A percentile compares a stretch with the other conserved stretches of the same genome.
Evolutionary conservation across 768 basidiomycete species (phyloP).

Genomic region (Cytidiella melzeri): DNA sequence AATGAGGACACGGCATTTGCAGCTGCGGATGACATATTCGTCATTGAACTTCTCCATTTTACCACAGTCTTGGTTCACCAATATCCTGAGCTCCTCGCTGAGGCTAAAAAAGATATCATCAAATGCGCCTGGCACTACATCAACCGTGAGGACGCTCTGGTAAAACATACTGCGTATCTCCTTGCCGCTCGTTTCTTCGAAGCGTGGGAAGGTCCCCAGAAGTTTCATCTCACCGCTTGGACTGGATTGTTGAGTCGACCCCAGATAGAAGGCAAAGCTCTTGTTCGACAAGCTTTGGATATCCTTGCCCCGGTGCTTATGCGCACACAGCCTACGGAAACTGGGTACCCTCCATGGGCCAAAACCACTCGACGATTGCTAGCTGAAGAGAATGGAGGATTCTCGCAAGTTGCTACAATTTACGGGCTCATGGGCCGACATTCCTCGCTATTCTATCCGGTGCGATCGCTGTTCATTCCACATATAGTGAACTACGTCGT

Average conservation of each 20-base stretch:
- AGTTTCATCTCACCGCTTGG: constrained; percentile 91
- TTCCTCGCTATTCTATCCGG: constrained; percentile 85
- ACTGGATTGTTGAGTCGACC: constrained; percentile 79
- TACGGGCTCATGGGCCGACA: constrained; percentile 93
- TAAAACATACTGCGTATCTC: constrained; percentile 89
- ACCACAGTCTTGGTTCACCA: constrained; percentile 85
- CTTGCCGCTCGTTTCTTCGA: constrained; percentile 90
- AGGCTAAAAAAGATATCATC: constrained; percentile 87
- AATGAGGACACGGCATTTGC: constrained; percentile 45
- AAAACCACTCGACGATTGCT: constrained; percentile 78
- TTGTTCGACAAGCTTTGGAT: constrained; percentile 82
- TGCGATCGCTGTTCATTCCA: constrained; percentile 87
- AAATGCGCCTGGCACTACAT: constrained; percentile 91
- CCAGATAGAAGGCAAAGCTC: constrained; percentile 67
- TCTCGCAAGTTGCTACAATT: constrained; percentile 67
- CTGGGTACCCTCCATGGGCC: constrained; percentile 76
- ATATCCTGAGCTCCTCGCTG: constrained; percentile 72
- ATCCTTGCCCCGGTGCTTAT: constrained; percentile 81
- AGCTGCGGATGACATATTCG: constrained; percentile 76
- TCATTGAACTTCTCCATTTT: constrained; percentile 86
- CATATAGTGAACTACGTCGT: constrained; percentile 88
- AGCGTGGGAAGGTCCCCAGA: constrained; percentile 80
- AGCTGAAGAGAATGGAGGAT: constrained; percentile 76
- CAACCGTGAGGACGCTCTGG: constrained; percentile 77
- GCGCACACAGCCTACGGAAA: constrained; percentile 48